A percentile compares a stretch with the other conserved stretches of the same genome.
Conservation (phyloP, 2,329 filamentous ascomycete species). For the Sporothrix euskadiensis region DNA sequence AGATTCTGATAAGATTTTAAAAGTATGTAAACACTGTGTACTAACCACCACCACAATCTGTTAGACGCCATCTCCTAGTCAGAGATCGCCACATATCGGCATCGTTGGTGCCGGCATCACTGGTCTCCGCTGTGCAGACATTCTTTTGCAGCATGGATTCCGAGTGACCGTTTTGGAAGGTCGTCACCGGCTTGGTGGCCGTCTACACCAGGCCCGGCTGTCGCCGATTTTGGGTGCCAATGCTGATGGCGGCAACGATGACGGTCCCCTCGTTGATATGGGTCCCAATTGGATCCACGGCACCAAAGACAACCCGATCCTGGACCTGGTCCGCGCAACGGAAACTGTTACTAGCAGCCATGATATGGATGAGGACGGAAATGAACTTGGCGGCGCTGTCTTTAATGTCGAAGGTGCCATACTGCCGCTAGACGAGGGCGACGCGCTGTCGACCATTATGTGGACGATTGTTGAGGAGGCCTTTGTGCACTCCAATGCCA, state of each 20-base stretch:
- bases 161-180: conserved; percentile 70
- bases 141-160: conserved; percentile 64
- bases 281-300: conserved; percentile 84
- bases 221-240: conserved; percentile 29
- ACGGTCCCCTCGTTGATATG: conserved; percentile 54
- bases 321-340: conserved; percentile 65
- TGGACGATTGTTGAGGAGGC: conserved; percentile 70
- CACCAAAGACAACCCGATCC: conserved; percentile 68
- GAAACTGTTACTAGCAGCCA: conserved; percentile 51
- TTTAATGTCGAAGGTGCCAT: conserved; percentile 58
- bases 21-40: not conserved
- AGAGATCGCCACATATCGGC: conserved; percentile 55
- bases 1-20: not conserved
- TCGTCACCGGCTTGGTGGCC: conserved; percentile 65
- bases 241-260: conserved; percentile 31
- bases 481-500: conserved; percentile 64
- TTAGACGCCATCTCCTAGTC: conserved; percentile 20
- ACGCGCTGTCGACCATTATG: conserved; percentile 54
- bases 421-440: conserved; percentile 50
- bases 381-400: conserved; percentile 37
- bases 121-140: conserved; percentile 69
- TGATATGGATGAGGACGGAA: conserved; percentile 52
- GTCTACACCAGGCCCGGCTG: conserved; percentile 56
- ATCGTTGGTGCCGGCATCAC: conserved; percentile 71
- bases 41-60: not conserved